These are phyloP conservation scores for Hypoxylon sp. DNA, from an alignment of 2,329 filamentous ascomycete species.

Conservation along the genomic window DNA sequence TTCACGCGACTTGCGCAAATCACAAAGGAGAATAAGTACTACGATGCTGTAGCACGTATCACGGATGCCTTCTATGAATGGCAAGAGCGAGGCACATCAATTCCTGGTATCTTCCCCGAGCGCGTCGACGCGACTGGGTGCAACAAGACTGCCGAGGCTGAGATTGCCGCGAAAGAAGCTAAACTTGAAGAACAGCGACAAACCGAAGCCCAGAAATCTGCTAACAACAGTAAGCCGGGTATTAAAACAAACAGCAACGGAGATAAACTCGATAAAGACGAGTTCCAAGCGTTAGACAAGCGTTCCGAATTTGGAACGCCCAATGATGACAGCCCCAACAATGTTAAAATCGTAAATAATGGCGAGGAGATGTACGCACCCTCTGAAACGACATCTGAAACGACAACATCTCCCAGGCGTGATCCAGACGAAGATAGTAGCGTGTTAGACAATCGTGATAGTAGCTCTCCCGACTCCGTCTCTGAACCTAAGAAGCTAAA, in stretches of 20 bases:
- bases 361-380: slow-evolving; percentile 36
- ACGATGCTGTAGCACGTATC: slow-evolving; percentile 89
- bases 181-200: slow-evolving; percentile 40
- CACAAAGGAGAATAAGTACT: slow-evolving; percentile 85
- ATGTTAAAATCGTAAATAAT: slow-evolving; percentile 28
- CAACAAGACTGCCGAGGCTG: slow-evolving; percentile 67
- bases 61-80: slow-evolving; percentile 83
- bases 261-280: slow-evolving; percentile 7
- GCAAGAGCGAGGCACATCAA: slow-evolving; percentile 76
- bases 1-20: slow-evolving; percentile 91
- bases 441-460: background rate
- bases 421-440: slow-evolving; percentile 11
- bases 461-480: slow-evolving; percentile 5
- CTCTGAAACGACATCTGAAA: slow-evolving; percentile 18
- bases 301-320: slow-evolving; percentile 35
- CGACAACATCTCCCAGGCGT: background rate
- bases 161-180: slow-evolving; percentile 55
- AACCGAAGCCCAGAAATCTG: slow-evolving; percentile 18
- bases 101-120: slow-evolving; percentile 87
- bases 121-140: slow-evolving; percentile 85
- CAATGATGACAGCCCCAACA: slow-evolving; percentile 26
- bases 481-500: slow-evolving; percentile 27
- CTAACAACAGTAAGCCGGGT: slow-evolving; percentile 9
- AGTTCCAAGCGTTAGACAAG: slow-evolving; percentile 14
- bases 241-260: slow-evolving; percentile 1